Percentiles rank a stretch among this genome's conserved stretches.
Conservation (phyloP, 2,329 filamentous ascomycete species). For the Juglanconis sp. region DNA sequence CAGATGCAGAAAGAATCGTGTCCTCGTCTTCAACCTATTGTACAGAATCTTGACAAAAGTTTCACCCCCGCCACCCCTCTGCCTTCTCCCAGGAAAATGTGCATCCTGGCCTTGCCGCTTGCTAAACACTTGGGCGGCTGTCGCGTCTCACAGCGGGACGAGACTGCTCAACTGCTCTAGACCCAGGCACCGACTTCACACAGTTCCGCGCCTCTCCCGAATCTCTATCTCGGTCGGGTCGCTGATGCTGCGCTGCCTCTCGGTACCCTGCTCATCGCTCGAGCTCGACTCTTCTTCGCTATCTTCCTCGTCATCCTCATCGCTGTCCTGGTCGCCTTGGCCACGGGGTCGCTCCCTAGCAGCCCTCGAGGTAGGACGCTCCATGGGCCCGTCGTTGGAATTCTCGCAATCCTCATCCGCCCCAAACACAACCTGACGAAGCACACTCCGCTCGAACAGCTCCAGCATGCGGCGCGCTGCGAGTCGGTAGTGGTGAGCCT, state of each 20-base stretch:
- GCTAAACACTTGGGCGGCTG: not conserved
- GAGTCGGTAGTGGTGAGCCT: slow-evolving; percentile 85
- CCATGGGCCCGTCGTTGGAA: slow-evolving; percentile 23
- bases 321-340: slow-evolving; percentile 8
- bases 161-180: not conserved
- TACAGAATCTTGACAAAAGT: slow-evolving; percentile 8
- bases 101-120: no score
- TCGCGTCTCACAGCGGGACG: not conserved
- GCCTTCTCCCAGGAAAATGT: no score
- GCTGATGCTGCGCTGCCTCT: slow-evolving; percentile 52
- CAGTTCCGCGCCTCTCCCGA: slow-evolving; percentile 11
- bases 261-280: slow-evolving; percentile 51
- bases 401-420: slow-evolving; percentile 51
- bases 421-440: slow-evolving; percentile 80
- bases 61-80: not conserved
- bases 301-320: slow-evolving; percentile 11
- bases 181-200: not conserved
- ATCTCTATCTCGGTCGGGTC: slow-evolving; percentile 33
- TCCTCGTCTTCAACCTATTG: slow-evolving; percentile 9
- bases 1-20: slow-evolving; percentile 16
- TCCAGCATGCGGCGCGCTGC: slow-evolving; percentile 87
- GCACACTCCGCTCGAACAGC: slow-evolving; percentile 85
- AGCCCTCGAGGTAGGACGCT: not conserved
- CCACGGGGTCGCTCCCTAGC: slow-evolving; percentile 12
- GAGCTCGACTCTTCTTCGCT: slow-evolving; percentile 55